Evolutionary conservation across 2,329 filamentous ascomycete genomes (phyloP).

Genomic region (Arthroderma sp.): DNA sequence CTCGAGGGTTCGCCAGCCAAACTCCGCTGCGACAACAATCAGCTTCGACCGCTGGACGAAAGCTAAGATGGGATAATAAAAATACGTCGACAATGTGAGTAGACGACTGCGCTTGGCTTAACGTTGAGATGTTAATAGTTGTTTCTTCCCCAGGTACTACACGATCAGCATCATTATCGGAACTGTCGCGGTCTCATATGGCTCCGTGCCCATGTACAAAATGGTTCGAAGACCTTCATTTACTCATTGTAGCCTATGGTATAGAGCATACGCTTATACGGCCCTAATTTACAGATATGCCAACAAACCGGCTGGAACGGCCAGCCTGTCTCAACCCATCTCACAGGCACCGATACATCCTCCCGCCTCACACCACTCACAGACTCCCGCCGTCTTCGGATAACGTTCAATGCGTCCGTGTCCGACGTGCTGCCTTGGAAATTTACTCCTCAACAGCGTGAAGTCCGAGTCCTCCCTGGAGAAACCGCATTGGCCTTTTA

Average conservation of each 20-base stretch:
- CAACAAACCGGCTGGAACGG: conserved; percentile 65
- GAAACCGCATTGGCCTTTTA: conserved; percentile 97
- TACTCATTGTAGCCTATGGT: conserved; percentile 1
- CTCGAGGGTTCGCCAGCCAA: conserved; percentile 8
- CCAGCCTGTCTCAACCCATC: conserved; percentile 72
- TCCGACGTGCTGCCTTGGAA: conserved; percentile 96
- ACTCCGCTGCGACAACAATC: conserved; percentile 7
- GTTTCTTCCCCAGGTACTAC: conserved; percentile 43
- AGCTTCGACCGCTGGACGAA: conserved; percentile 5
- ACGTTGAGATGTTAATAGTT: not conserved
- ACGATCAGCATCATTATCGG: conserved; percentile 51
- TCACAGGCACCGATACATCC: conserved; percentile 56
- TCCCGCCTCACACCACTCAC: conserved; percentile 69
- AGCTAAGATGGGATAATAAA: conserved; percentile 31
- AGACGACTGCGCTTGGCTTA: not conserved
- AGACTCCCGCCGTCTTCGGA: conserved; percentile 70
- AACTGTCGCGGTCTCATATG: conserved; percentile 52
- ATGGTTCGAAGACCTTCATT: conserved; percentile 37
- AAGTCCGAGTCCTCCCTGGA: conserved; percentile 87
- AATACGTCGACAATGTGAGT: conserved; percentile 46
- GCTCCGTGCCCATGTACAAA: conserved; percentile 56
- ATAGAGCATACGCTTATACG: not conserved
- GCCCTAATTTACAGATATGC: conserved; percentile 31
- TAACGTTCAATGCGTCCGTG: conserved; percentile 91
- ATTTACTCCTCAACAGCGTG: conserved; percentile 89